Evolutionary conservation across 2,329 filamentous ascomycete genomes (phyloP).

Genomic region (Penicillium sp.): DNA sequence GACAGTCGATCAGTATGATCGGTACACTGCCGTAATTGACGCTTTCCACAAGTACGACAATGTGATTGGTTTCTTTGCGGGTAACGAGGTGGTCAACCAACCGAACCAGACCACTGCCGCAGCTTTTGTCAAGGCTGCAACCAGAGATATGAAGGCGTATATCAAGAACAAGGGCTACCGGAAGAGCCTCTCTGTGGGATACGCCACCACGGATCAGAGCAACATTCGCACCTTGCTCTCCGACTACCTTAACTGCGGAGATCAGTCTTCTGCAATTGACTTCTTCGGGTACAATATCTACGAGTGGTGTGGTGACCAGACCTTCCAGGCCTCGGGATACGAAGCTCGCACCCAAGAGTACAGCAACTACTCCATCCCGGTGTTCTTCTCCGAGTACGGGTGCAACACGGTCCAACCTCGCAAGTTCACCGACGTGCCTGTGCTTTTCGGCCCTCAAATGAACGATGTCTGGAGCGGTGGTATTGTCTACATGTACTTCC

Average conservation of each 20-base stretch:
- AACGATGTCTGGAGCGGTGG: slow-evolving; percentile 83
- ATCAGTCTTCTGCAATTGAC: slow-evolving; percentile 64
- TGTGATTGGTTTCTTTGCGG: slow-evolving; percentile 94
- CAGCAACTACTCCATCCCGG: slow-evolving; percentile 78
- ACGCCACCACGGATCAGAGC: slow-evolving; percentile 89
- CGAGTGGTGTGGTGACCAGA: slow-evolving; percentile 91
- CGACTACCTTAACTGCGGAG: slow-evolving; percentile 90
- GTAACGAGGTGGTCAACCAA: slow-evolving; percentile 93
- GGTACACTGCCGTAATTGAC: slow-evolving; percentile 82
- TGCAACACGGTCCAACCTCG: slow-evolving; percentile 73
- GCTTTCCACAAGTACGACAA: slow-evolving; percentile 77
- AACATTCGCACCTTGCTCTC: slow-evolving; percentile 75
- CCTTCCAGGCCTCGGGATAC: slow-evolving; percentile 71
- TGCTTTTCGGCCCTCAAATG: slow-evolving; percentile 78
- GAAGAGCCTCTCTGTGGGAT: slow-evolving; percentile 72
- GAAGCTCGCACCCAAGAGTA: slow-evolving; percentile 80
- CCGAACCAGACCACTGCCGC: slow-evolving; percentile 82
- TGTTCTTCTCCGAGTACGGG: slow-evolving; percentile 98
- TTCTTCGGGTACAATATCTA: slow-evolving; percentile 99
- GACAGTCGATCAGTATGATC: slow-evolving; percentile 69
- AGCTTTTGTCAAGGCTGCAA: slow-evolving; percentile 94
- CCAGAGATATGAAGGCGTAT: slow-evolving; percentile 91
- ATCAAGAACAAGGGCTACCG: slow-evolving; percentile 76
- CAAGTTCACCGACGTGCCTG: slow-evolving; percentile 76
- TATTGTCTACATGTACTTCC: slow-evolving; percentile 98